Evolutionary conservation across 345 rosid genomes (phyloP).

Genomic region (Salix exigua): DNA sequence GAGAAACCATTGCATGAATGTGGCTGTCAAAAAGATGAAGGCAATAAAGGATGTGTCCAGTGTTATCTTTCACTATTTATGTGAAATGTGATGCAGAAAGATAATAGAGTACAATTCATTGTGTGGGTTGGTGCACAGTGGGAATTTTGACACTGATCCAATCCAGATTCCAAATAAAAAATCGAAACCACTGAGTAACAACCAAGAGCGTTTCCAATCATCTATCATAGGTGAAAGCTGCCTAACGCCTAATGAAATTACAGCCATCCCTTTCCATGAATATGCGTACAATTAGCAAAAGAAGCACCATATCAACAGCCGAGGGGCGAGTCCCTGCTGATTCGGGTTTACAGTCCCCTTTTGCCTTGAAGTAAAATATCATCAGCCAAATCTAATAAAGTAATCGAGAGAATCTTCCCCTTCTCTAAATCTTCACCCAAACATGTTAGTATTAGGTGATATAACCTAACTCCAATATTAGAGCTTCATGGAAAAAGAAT

Average conservation of each 20-base stretch:
- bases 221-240: neutral
- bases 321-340: neutral
- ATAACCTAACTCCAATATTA: neutral
- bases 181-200: neutral
- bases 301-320: neutral
- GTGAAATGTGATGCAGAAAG: neutral
- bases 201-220: neutral
- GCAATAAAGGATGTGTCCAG: neutral
- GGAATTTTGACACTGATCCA: neutral
- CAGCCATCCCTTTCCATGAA: neutral
- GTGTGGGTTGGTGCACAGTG: neutral
- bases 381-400: neutral
- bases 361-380: neutral
- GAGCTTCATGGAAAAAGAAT: neutral
- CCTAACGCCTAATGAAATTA: neutral
- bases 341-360: neutral
- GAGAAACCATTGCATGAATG: neutral
- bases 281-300: neutral
- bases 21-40: neutral
- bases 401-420: neutral
- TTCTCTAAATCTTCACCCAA: neutral
- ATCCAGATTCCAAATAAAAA: neutral
- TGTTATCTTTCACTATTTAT: neutral
- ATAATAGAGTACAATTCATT: neutral
- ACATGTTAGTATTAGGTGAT: neutral